Evolutionary conservation across 2,329 filamentous ascomycete genomes (phyloP), one percentile per base, ranked within the genome.

Genomic region (Pseudogymnoascus sp.): DNA sequence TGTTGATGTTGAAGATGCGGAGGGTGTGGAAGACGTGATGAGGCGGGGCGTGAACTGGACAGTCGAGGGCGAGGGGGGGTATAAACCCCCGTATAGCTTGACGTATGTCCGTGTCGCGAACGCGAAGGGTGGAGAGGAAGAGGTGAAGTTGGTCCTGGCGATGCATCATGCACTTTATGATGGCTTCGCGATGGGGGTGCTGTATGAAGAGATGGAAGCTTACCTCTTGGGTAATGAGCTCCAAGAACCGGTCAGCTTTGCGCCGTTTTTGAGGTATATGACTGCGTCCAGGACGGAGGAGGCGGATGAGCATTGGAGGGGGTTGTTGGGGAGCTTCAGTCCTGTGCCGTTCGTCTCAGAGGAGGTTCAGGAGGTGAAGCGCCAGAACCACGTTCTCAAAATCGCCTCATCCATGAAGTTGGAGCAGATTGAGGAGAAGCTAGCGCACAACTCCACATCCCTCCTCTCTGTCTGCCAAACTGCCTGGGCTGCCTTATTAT

Each of bases 131-230:
- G 29, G 52, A n/a, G 33, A 13, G 13, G 48, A 7, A 39, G 36
- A 39, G 29, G 29, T 58, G 13, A 66, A 65, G 13, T 61, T 73
- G 6, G 33, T 69, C 1, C 63, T 71, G 40, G 66, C 69, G n/a
- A 70, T 75, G 71, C 92, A 96, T 68, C 92, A 97, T 74, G 89
- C 90, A 1, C 77, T 96, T 0, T 96, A 96, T 68, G 92, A 97
- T 73, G 92, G 88, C 0, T 85, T 88, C 36, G 90, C 91, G 0
- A 87, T 96, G 69, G 77, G 80, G 0, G 78, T 80, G 7, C 77
- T 97, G 0, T 80, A 93, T 25, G 73, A 82, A 0, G 92, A 96
- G 69, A 76, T 95, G 1, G 85, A 94, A 68, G 71, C 77, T 1
- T 65, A 83, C 2, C 84, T 87, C 35, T 64, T 72, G 0, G 80